These are phyloP conservation scores for Tieghemostelium lacteum DNA, from an alignment of 78 protist genomes.

Conservation along the genomic window DNA sequence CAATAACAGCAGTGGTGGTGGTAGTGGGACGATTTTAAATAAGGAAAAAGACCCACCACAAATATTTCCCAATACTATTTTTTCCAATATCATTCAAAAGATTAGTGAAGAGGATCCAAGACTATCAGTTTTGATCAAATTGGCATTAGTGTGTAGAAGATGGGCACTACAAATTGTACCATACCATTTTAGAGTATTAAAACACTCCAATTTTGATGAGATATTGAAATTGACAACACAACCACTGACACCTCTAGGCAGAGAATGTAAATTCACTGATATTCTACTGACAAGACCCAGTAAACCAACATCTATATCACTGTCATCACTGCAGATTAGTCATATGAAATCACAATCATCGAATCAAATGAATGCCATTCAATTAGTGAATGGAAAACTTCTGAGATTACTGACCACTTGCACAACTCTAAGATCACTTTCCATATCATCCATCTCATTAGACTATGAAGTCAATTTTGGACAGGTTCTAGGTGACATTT, in stretches of 20 bases:
- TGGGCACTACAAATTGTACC: conserved; percentile 57
- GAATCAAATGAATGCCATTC: background rate
- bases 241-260: background rate
- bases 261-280: conserved; percentile 50
- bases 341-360: background rate
- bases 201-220: conserved; percentile 10
- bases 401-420: conserved; percentile 8
- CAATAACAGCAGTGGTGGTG: too few relatives aligned
- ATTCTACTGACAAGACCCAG: background rate
- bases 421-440: conserved; percentile 1
- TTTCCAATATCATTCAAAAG: conserved; percentile 45
- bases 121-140: conserved; percentile 8
- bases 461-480: conserved; percentile 51
- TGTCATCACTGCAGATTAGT: background rate
- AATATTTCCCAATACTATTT: conserved; percentile 29
- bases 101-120: conserved; percentile 41
- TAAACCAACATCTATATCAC: background rate
- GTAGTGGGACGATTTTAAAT: too few relatives aligned
- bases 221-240: conserved; percentile 9
- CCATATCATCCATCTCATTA: conserved; percentile 14
- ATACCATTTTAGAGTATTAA: conserved; percentile 7
- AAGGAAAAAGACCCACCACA: background rate
- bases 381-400: conserved; percentile 42
- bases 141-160: conserved; percentile 43
- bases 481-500: background rate